Evolutionary conservation across 345 rosid species (phyloP), one percentile per base, ranked within the genome.

Genomic region (Bruguiera gymnorhiza): DNA sequence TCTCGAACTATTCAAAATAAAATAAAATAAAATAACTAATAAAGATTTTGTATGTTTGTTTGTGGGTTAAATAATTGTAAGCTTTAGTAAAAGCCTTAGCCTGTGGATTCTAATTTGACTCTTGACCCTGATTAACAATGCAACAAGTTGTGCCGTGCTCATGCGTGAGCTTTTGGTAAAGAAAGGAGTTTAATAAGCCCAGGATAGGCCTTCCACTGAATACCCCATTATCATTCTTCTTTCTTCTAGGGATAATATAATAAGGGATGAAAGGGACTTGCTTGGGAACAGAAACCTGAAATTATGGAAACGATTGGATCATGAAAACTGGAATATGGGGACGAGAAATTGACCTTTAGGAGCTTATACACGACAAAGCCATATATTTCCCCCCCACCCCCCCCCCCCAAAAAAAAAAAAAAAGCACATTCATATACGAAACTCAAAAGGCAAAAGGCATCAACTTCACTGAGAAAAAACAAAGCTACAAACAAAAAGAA

Each of bases 291-390:
- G 43, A 61, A 39, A 34, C 71, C 76, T 67, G 67, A 67, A 73
- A 73, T 73, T 67, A 67, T 18, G 72, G 76, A 39, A 34, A 69
- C 19, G 71, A 66, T 52, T 60, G n/a, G 63, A 62, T 37, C 65
- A 46, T 56, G 36, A 31, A 23, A 53, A 55, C 31, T 8, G 13
- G 27, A 23, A 29, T 11, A 50, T 24, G 53, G 66, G 51, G 70
- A 51, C 66, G 6, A 9, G 5, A 36, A 66, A 58, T 55, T 63
- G 74, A 63, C 68, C 56, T 60, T 73, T 73, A 56, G 61, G 63
- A 20, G 19, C n/a, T 66, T n/a, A 52, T 58, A 19, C 60, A 65
- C 26, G 3, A 20, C 48, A 50, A 30, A 50, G 60, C 36, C 51
- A 57, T 72, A 56, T 34, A 27, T 55, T 62, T 69, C 18, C 32